Base-by-base conservation (phyloP, 2,329 filamentous ascomycete genomes). In the Helotiales sp. region DNA sequence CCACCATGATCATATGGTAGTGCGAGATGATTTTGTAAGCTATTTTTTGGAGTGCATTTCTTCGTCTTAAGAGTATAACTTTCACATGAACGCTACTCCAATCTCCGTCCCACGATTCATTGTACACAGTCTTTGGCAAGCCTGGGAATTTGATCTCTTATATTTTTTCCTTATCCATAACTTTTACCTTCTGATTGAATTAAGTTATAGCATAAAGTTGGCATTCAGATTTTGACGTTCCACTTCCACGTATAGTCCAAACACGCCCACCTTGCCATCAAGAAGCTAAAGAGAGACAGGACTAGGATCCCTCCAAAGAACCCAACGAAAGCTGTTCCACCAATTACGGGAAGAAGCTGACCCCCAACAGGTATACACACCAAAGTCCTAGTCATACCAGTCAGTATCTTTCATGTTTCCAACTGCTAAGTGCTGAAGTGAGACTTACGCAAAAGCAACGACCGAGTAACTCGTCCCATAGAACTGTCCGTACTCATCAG, bases 381-480 rank as follows among this genome's bases (percentile, higher is more conserved):
- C 51, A 69, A 47, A 6, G 64, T 65, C 6, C 68, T 70, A 12
- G 2, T 36, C 5, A 29, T 13, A 3, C 12, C 6, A 3, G 15
- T 40, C 19, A 40, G 36, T 12, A 25, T 44, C 17, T 58, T 33
- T 56, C 49, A 27, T 2, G 15, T 15, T 8, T 24, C 6, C 36
- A n/a, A 2, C n/a, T n/a, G n/a, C n/a, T n/a, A n/a, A 1, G 1
- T 46, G 30, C 24, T 6, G 19, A 34, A 31, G 15, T 29, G 13
- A n/a, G 12, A 68, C 69, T 63, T 57, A 71, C 68, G 67, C 65
- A 61, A 70, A 66, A n/a, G 65, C 60, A 24, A 71, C 69, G 4
- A 67, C 49, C 3, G 56, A 58, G 52, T 70, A 69, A 12, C 55
- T 61, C 17, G 67, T 70, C 2, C 68, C 69, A 59, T 67, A 70